phyloP scores from a whole-genome alignment of 169 alveolate genomes.

The Neospora caninum region DNA sequence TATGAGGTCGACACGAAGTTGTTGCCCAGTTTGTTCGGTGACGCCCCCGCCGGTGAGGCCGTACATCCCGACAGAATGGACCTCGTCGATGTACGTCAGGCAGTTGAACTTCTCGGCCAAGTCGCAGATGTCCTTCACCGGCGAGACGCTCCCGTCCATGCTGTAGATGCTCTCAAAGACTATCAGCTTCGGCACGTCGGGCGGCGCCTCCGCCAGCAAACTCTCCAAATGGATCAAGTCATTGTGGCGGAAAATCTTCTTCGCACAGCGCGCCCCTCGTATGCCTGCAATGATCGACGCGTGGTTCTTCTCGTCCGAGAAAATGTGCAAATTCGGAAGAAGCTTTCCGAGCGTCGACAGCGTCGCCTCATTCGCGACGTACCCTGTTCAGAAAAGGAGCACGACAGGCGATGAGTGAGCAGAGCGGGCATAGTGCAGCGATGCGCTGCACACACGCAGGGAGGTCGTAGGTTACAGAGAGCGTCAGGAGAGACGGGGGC shows the following conservation, averaged over 20 bases:
- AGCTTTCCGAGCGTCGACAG: slow-evolving; percentile 82
- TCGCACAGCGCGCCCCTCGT: slow-evolving; percentile 78
- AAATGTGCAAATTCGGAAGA: slow-evolving; percentile 77
- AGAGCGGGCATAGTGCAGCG: background rate
- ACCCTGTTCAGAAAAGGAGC: slow-evolving; percentile 74
- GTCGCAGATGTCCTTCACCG: slow-evolving; percentile 77
- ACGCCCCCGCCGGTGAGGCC: slow-evolving; percentile 89
- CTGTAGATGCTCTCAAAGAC: slow-evolving; percentile 89
- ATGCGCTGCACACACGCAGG: background rate
- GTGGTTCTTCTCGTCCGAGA: slow-evolving; percentile 89
- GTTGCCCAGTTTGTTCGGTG: slow-evolving; percentile 78
- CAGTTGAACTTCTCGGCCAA: slow-evolving; percentile 85
- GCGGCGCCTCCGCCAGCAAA: slow-evolving; percentile 72
- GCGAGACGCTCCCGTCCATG: slow-evolving; percentile 87
- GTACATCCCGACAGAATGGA: slow-evolving; percentile 91
- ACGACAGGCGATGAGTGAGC: background rate
- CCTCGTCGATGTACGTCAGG: slow-evolving; percentile 88
- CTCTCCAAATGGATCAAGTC: slow-evolving; percentile 78
- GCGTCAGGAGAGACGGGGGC: too few species aligned
- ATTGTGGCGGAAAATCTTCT: slow-evolving; percentile 80
- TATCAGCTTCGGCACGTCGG: slow-evolving; percentile 79
- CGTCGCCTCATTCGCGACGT: slow-evolving; percentile 90
- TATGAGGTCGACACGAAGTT: slow-evolving; percentile 79
- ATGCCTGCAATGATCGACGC: slow-evolving; percentile 90
- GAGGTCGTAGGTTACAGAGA: too few species aligned